Conservation (phyloP, 23 red algal species). For the Gracilaria caudata region DNA sequence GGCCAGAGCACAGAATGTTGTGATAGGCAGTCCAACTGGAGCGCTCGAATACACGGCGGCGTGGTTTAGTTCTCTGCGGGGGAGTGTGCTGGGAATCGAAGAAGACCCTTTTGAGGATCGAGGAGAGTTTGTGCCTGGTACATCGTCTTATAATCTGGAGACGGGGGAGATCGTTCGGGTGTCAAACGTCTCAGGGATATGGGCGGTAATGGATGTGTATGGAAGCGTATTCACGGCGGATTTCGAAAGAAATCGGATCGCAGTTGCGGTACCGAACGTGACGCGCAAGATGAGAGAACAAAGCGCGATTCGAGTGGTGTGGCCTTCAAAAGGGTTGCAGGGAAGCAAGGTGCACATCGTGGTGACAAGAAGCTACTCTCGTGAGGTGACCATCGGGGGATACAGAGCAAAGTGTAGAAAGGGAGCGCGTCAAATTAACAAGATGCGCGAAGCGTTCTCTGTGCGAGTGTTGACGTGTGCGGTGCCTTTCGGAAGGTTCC, state of each 20-base stretch:
- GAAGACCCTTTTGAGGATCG: background rate
- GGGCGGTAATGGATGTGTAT: background rate
- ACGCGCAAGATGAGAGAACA: constrained; percentile 2
- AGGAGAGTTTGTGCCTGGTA: background rate
- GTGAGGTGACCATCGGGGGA: background rate
- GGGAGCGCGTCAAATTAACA: background rate
- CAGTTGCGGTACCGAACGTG: background rate
- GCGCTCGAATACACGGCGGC: background rate
- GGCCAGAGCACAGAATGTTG: background rate
- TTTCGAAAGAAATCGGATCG: background rate
- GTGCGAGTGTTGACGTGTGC: constrained; percentile 10
- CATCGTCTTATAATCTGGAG: background rate
- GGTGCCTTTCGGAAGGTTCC: background rate
- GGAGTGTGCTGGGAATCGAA: background rate
- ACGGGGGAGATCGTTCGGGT: background rate
- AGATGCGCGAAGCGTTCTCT: background rate
- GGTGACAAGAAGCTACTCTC: background rate
- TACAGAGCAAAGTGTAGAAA: background rate
- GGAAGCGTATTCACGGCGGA: constrained; percentile 1
- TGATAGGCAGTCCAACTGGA: constrained; percentile 1
- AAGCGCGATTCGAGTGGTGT: background rate
- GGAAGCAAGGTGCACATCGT: constrained; percentile 10
- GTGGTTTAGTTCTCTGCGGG: constrained; percentile 2
- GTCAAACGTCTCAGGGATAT: background rate
- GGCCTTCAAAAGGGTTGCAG: constrained; percentile 4